phyloP scores from a whole-genome alignment of 2,329 filamentous ascomycete genomes.

The Chaetomiaceae sp. region DNA sequence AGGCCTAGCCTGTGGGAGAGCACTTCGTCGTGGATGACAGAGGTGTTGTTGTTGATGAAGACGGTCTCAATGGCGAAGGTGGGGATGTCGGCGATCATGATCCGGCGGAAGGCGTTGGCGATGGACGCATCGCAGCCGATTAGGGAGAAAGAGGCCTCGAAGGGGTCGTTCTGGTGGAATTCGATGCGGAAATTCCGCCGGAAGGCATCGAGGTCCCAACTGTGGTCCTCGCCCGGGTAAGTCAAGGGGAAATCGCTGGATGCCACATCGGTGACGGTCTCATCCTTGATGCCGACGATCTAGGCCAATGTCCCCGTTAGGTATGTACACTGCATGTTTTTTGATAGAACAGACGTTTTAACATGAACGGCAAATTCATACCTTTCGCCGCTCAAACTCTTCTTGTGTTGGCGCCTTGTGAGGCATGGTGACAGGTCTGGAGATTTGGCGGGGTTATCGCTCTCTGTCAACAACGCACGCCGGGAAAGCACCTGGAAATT shows the following conservation, averaged over 20 bases:
- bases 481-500: constrained; percentile 17
- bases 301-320: constrained; percentile 35
- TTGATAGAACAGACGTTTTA: too few relatives aligned
- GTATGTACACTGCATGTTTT: too few relatives aligned
- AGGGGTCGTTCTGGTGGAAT: constrained; percentile 77
- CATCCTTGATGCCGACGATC: constrained; percentile 81
- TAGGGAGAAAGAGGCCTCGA: constrained; percentile 83
- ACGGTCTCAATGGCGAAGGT: constrained; percentile 91
- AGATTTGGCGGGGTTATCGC: constrained; percentile 13
- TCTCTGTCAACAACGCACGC: too few relatives aligned
- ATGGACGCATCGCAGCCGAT: constrained; percentile 88
- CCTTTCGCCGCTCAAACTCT: constrained; percentile 59
- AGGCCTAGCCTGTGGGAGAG: constrained; percentile 85
- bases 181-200: constrained; percentile 48
- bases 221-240: constrained; percentile 75
- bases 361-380: too few relatives aligned
- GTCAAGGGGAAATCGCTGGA: constrained; percentile 92
- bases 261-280: constrained; percentile 84
- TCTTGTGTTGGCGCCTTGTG: constrained; percentile 46
- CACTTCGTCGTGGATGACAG: constrained; percentile 96
- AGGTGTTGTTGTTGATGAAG: constrained; percentile 94
- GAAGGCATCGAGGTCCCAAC: constrained; percentile 44
- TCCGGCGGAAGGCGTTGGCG: constrained; percentile 95
- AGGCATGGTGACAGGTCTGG: constrained; percentile 21
- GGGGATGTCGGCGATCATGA: constrained; percentile 89